These are phyloP conservation scores for Psilocybe cyanescens DNA, from an alignment of 768 basidiomycete species.

Conservation along the genomic window DNA sequence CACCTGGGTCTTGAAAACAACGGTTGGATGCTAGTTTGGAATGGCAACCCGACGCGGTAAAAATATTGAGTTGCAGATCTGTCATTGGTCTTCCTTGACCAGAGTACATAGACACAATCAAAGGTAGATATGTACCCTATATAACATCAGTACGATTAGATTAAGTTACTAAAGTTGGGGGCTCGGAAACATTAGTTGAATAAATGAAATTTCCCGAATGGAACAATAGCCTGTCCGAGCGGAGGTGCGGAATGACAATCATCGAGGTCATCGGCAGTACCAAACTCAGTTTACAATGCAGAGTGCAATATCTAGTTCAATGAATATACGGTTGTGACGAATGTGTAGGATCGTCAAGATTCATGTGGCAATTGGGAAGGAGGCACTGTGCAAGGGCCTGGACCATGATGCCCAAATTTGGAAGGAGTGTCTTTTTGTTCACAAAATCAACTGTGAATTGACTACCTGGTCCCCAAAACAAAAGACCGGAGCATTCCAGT, in stretches of 20 bases:
- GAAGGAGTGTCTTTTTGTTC: background rate
- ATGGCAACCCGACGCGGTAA: background rate
- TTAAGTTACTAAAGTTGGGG: no score
- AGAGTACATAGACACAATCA: background rate
- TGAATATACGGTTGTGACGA: no score
- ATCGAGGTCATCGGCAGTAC: background rate
- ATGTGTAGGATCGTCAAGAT: no score
- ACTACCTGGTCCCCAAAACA: background rate
- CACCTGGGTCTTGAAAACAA: background rate
- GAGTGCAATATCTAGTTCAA: no score
- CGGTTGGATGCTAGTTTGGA: background rate
- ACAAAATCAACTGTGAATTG: background rate
- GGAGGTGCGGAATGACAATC: background rate
- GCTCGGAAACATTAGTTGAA: no score
- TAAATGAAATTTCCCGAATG: background rate
- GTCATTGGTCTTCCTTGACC: background rate
- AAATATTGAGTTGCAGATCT: background rate
- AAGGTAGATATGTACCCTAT: background rate
- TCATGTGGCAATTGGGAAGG: no score
- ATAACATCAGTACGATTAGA: background rate
- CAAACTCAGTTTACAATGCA: no score
- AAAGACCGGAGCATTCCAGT: background rate
- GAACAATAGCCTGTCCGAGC: background rate
- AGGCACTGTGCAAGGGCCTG: background rate
- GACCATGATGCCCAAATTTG: background rate